Base-by-base conservation (phyloP, 1,284 basidiomycete genomes). In the Boletus sp. region DNA sequence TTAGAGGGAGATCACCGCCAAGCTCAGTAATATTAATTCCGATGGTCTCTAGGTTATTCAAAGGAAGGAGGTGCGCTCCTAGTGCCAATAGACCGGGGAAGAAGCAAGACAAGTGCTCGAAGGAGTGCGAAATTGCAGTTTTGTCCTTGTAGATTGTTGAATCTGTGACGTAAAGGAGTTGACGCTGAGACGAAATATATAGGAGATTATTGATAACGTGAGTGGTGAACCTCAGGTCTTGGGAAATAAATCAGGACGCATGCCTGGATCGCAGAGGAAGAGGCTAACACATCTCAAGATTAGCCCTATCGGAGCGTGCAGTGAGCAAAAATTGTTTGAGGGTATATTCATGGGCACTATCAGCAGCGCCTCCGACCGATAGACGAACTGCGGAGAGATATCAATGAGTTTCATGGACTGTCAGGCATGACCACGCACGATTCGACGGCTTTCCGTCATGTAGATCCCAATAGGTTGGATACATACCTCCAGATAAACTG, bases 21-120 rank as follows among this genome's bases (percentile, higher is more conserved):
- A 75, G 68, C 37, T 69, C 63, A 29, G 65, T 57, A 33, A 75
- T 57, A 56, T 75, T 60, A 40, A 80, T 69, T 10, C 73, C 73
- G 10, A 76, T 50, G 5, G 64, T 59, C 37, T 67, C 65, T 33
- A 82, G 69, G 45, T 75, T 61, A 47, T 80, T 74, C 37, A 81
- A 65, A 22, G 78, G 77, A 44, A 88, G 73, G 1, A 76, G 76
- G 45, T 80, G 75, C 1, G 70, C 82, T 44, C 88, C 87, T 14
- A 90, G 74, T 2, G 86, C 84, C 48, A 90, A 72, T n/a, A 89
- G 66, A 14, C 85, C 88, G 0, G 85, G 84, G 41, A 88, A 72
- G 72, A 90, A 90, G 66, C 88, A 89, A 9, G 86, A 81, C 43
- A 90, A 71, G 58, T 90, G 87, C 56, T 90, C 87, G 47, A 88